Percentiles rank a stretch among this genome's conserved stretches.
Conservation (phyloP, 2,329 filamentous ascomycete species). For the Dactylellina sp. region DNA sequence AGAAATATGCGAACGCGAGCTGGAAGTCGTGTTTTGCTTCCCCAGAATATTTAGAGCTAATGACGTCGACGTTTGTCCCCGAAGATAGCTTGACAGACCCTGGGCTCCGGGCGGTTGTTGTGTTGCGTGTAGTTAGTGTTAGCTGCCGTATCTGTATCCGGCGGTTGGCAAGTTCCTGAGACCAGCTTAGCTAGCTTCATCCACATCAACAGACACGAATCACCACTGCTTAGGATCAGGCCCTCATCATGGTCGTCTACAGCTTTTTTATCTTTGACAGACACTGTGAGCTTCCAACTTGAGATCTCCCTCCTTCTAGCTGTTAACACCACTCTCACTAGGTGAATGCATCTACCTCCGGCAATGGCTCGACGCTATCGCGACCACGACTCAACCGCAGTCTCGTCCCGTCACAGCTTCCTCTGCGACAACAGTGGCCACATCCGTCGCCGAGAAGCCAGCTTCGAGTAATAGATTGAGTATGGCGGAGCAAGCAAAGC, state of each 20-base stretch:
- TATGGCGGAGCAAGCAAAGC: conserved; percentile 87
- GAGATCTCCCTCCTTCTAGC: background rate
- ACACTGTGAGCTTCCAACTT: conserved; percentile 76
- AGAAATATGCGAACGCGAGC: too few species aligned
- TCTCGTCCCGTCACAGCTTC: conserved; percentile 66
- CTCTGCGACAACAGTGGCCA: conserved; percentile 42
- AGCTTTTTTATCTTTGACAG: conserved; percentile 99
- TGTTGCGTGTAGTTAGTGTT: too few species aligned
- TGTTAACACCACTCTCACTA: conserved; percentile 63
- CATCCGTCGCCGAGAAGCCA: conserved; percentile 61
- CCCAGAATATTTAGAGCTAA: conserved; percentile 5
- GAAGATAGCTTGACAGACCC: background rate
- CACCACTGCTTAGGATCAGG: too few species aligned
- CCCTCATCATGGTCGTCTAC: conserved; percentile 82
- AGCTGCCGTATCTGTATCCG: too few species aligned
- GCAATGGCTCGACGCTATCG: conserved; percentile 72
- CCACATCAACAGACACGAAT: too few species aligned
- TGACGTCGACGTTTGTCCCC: conserved; percentile 5
- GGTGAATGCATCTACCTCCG: conserved; percentile 98
- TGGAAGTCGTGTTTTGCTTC: too few species aligned
- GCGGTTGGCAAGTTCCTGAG: too few species aligned
- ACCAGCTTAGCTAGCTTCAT: too few species aligned
- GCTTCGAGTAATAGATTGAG: conserved; percentile 68
- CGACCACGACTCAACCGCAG: conserved; percentile 65
- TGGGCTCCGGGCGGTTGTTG: too few species aligned